Evolutionary conservation across 2,329 filamentous ascomycete species (phyloP).

Genomic region (Macrophomina pseudophaseolina): DNA sequence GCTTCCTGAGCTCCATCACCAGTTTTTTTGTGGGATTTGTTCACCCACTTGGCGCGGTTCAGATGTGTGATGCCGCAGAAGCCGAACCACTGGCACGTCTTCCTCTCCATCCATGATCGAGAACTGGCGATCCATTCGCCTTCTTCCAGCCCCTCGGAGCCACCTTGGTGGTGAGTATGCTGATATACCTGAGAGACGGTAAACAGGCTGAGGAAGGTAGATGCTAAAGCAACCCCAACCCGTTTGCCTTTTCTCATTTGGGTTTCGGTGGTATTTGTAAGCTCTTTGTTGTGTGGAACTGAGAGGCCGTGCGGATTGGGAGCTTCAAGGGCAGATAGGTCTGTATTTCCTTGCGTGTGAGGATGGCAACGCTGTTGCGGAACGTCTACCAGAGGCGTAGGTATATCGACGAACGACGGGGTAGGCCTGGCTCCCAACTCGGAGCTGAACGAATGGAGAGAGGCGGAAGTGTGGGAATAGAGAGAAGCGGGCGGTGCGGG

Average conservation of each 20-base stretch:
- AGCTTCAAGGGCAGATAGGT: neutral
- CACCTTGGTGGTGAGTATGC: constrained; percentile 38
- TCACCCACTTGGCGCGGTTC: constrained; percentile 37
- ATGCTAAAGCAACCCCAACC: constrained; percentile 40
- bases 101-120: constrained; percentile 45
- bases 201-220: constrained; percentile 44
- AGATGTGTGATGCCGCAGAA: constrained; percentile 81
- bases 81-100: constrained; percentile 75
- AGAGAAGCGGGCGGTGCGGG: neutral
- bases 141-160: constrained; percentile 42
- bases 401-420: constrained; percentile 20
- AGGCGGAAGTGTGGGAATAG: constrained; percentile 12
- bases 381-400: constrained; percentile 27
- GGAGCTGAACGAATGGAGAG: constrained; percentile 15
- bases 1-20: constrained; percentile 26
- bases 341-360: neutral
- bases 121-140: constrained; percentile 43
- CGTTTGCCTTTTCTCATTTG: constrained; percentile 44
- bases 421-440: constrained; percentile 20
- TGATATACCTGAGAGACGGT: constrained; percentile 45
- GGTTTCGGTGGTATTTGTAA: constrained; percentile 30
- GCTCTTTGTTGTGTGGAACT: constrained; percentile 29
- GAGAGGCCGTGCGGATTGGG: constrained; percentile 24
- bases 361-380: constrained; percentile 1
- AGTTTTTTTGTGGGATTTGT: constrained; percentile 28